Conservation (phyloP, 768 basidiomycete species). For the Trametes elegans region DNA sequence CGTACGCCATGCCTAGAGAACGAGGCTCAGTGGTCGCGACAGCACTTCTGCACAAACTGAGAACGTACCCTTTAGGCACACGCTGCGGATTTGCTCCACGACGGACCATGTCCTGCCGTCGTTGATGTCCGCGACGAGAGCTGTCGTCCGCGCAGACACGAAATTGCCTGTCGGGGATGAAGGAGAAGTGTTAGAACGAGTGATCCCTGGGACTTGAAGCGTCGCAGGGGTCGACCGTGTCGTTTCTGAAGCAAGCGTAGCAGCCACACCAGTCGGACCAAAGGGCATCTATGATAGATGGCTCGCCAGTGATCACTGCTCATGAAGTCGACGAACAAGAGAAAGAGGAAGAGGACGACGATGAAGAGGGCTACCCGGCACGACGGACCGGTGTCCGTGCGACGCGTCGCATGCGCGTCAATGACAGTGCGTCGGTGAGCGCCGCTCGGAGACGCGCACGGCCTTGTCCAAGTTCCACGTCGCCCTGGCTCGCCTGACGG, state of each 20-base stretch:
- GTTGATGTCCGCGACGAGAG: conserved; percentile 50
- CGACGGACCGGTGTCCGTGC: background rate
- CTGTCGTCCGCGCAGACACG: conserved; percentile 39
- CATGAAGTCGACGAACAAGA: too few species aligned
- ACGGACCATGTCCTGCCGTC: conserved; percentile 75
- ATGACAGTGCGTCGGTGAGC: too few species aligned
- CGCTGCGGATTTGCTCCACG: conserved; percentile 69
- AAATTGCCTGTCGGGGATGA: conserved; percentile 53
- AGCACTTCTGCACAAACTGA: background rate
- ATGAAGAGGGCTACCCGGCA: too few species aligned
- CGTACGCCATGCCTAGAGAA: conserved; percentile 74
- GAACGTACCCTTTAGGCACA: conserved; percentile 71
- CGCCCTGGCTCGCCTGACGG: background rate
- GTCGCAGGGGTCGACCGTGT: conserved; percentile 38
- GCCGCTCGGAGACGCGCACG: background rate
- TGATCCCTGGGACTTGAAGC: conserved; percentile 36
- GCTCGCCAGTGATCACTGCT: too few species aligned
- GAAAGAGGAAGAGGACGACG: too few species aligned
- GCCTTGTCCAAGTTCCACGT: background rate
- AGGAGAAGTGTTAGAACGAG: conserved; percentile 36
- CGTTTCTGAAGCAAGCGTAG: conserved; percentile 40
- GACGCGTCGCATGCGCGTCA: background rate
- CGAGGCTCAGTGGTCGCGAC: background rate
- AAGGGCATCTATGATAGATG: too few species aligned
- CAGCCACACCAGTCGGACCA: too few species aligned